Evolutionary conservation across 148 eudicot genomes (phyloP), one percentile per base, ranked within the genome.

Genomic region (Nyssa sinensis): DNA sequence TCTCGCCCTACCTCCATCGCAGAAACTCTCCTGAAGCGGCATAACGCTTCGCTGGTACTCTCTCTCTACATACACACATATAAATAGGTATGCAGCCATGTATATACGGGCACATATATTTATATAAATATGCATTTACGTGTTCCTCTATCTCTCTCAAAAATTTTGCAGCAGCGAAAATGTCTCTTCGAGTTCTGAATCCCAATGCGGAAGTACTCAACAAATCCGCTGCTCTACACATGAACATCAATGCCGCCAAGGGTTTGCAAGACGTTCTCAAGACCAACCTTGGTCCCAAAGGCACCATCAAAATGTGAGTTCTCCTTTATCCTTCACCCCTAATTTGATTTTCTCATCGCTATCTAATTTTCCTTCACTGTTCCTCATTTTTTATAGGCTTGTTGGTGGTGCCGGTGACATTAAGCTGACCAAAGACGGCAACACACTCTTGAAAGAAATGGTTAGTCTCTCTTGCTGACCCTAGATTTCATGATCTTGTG

Each of bases 321-420:
- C 2, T 47, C 29, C 44, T 10, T 70, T 14, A 21, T 8, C 13
- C 5, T 24, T 8, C 31, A 1, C 0, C 7, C 44, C 63, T 29
- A 31, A 9, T 37, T 5, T 13, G 24, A 60, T 59, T 28, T 49
- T 21, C 51, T 62, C 21, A 32, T 58, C n/a, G 10, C 44, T 47
- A 1, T 64, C 1, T n/a, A 8, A 28, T 7, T 23, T 64, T 24
- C 8, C 14, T 62, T 71, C 24, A n/a, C 0, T 73, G 13, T 25
- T 19, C 13, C 7, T 21, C 31, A 6, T 47, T 67, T 47, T 67
- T 79, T 29, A 0, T 64, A 94, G 98, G 97, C 96, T 94, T 86
- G 97, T 94, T 86, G 96, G 98, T 47, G 97, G 98, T 70, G 87
- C 97, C 34, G 98, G 97, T 11, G 97, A 92, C 62, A 94, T 95